Conservation (phyloP, 2,329 filamentous ascomycete genomes). For the Nothopassalora personata region DNA sequence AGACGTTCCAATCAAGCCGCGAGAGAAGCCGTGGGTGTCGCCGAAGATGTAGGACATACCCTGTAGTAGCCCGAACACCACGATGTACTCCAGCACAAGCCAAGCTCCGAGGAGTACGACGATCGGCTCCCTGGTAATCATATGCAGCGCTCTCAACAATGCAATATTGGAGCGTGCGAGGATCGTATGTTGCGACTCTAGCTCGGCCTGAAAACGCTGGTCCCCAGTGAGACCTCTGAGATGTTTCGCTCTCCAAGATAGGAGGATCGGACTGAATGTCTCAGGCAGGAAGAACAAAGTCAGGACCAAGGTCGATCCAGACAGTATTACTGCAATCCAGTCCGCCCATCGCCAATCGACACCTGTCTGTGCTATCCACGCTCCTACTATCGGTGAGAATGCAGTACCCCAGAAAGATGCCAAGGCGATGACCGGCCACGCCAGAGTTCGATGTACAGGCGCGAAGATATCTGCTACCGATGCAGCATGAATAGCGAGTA, state of each 20-base stretch:
- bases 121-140: conserved; percentile 37
- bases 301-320: conserved; percentile 17
- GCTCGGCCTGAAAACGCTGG: conserved; percentile 19
- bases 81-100: conserved; percentile 48
- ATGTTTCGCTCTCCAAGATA: conserved; percentile 32
- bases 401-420: conserved; percentile 18
- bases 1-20: conserved; percentile 41
- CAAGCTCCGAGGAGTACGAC: conserved; percentile 47
- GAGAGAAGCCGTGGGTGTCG: conserved; percentile 37
- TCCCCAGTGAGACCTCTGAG: conserved; percentile 21
- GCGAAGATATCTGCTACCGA: conserved; percentile 27
- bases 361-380: conserved; percentile 11
- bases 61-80: conserved; percentile 51
- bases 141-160: conserved; percentile 18
- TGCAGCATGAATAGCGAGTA: conserved; percentile 23
- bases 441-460: conserved; percentile 19
- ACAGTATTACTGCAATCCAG: conserved; percentile 32
- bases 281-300: conserved; percentile 44
- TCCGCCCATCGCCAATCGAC: conserved; percentile 36
- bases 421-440: conserved; percentile 21
- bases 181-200: conserved; percentile 18
- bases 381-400: conserved; percentile 15
- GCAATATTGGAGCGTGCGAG: conserved; percentile 14
- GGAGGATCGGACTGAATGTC: conserved; percentile 40
- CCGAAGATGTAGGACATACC: conserved; percentile 49